Evolutionary conservation across 1,284 basidiomycete species (phyloP).

Genomic region (Phellopilus nigrolimitatus): DNA sequence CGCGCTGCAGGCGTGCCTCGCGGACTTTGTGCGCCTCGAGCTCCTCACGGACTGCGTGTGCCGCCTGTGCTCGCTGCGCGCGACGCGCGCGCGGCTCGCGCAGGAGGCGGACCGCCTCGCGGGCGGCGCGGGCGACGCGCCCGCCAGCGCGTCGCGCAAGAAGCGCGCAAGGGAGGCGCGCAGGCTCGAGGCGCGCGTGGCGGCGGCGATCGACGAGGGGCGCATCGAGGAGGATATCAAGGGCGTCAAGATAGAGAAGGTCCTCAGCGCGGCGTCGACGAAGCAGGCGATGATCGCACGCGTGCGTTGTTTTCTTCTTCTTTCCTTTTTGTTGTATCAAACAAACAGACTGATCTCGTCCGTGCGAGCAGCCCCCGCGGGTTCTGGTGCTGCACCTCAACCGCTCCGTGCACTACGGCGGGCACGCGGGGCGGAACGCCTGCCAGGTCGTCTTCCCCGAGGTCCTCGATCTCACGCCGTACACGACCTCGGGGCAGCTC

Average conservation of each 20-base stretch:
- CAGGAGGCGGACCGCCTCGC: constrained; percentile 54
- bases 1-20: constrained; percentile 66
- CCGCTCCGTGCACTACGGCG: constrained; percentile 75
- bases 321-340: constrained; percentile 1
- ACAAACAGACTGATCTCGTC: constrained; percentile 3
- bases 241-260: constrained; percentile 69
- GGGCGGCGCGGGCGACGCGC: constrained; percentile 35
- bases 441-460: constrained; percentile 80
- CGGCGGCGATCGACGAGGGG: constrained; percentile 63
- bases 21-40: constrained; percentile 80
- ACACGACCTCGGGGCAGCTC: constrained; percentile 73
- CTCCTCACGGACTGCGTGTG: constrained; percentile 80
- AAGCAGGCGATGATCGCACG: constrained; percentile 86
- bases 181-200: constrained; percentile 55
- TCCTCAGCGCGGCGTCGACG: constrained; percentile 69
- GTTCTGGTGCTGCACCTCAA: constrained; percentile 85
- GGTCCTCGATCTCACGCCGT: constrained; percentile 80
- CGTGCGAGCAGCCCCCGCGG: constrained; percentile 59
- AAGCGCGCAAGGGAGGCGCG: constrained; percentile 66
- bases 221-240: constrained; percentile 77
- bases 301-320: constrained; percentile 45
- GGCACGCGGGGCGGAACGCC: constrained; percentile 76
- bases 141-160: constrained; percentile 48
- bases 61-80: constrained; percentile 72
- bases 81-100: constrained; percentile 57